These are phyloP conservation scores for Vitis rotundifolia DNA, from an alignment of 164 flowering plant genomes.

Conservation along the genomic window DNA sequence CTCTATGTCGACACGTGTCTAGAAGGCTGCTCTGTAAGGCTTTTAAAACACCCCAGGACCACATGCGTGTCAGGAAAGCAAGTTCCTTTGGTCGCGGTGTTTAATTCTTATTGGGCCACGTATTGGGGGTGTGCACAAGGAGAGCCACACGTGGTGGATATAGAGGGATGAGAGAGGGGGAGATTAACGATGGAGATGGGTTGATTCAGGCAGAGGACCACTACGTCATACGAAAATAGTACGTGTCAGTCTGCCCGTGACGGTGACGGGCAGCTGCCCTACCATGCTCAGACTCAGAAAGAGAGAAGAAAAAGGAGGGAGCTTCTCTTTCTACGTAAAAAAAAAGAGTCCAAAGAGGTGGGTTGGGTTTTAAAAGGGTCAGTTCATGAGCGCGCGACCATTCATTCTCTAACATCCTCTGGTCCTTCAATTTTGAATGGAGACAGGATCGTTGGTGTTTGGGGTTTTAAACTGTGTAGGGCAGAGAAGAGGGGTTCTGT, in stretches of 20 bases:
- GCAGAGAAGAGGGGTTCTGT: neutral
- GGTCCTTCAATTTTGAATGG: too few relatives aligned
- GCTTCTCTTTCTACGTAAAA: neutral
- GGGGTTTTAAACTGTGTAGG: neutral
- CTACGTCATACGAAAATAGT: conserved; percentile 11
- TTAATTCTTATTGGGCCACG: conserved; percentile 29
- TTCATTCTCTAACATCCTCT: too few relatives aligned
- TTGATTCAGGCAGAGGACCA: conserved; percentile 10
- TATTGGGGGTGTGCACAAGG: neutral
- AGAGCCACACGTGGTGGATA: conserved; percentile 2
- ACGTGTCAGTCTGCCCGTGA: conserved; percentile 13
- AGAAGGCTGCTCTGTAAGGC: neutral
- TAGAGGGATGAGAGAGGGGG: neutral
- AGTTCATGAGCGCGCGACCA: too few relatives aligned
- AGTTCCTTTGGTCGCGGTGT: conserved; percentile 16
- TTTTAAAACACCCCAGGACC: conserved; percentile 10
- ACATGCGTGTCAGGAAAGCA: conserved; percentile 37
- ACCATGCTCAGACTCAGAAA: neutral
- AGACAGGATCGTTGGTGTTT: too few relatives aligned
- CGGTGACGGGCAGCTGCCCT: conserved; percentile 10
- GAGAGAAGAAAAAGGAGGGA: neutral
- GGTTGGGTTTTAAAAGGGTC: too few relatives aligned
- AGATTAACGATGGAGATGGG: conserved; percentile 22
- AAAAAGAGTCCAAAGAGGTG: too few relatives aligned
- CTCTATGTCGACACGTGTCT: conserved; percentile 12